Conservation (phyloP, 768 basidiomycete genomes). For the Trametes cubensis region DNA sequence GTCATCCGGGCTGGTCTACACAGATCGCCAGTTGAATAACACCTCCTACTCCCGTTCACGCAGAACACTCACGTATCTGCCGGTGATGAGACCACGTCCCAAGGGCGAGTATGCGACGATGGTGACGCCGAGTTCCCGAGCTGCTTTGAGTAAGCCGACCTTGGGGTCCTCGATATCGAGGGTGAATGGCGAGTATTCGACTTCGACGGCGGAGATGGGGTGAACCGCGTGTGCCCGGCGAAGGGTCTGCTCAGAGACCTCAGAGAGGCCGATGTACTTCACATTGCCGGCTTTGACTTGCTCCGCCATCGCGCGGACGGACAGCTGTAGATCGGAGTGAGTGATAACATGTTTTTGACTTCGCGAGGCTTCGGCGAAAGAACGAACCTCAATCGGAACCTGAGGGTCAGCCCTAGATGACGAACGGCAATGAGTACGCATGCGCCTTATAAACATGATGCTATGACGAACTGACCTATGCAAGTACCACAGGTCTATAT, state of each 20-base stretch:
- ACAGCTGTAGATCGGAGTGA: slow-evolving; percentile 4
- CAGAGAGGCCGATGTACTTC: slow-evolving; percentile 39
- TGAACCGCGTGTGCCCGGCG: slow-evolving; percentile 42
- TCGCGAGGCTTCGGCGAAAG: too few relatives aligned
- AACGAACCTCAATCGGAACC: slow-evolving; percentile 10
- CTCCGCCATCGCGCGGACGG: slow-evolving; percentile 33
- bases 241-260: slow-evolving; percentile 37
- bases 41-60: background rate
- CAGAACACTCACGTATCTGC: slow-evolving; percentile 40
- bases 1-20: slow-evolving; percentile 34
- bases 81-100: slow-evolving; percentile 51
- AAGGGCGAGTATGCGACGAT: slow-evolving; percentile 52
- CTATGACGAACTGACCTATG: slow-evolving; percentile 27
- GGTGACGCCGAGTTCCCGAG: slow-evolving; percentile 44
- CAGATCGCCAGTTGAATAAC: background rate
- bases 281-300: slow-evolving; percentile 40
- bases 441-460: too few relatives aligned
- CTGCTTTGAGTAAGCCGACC: slow-evolving; percentile 37
- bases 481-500: slow-evolving; percentile 39
- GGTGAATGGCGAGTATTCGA: slow-evolving; percentile 42
- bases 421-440: too few relatives aligned
- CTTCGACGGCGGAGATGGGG: slow-evolving; percentile 40
- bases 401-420: background rate
- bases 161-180: slow-evolving; percentile 40
- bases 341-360: too few relatives aligned